Conservation (phyloP, 306 rosid species). For the Medicago arabica region DNA sequence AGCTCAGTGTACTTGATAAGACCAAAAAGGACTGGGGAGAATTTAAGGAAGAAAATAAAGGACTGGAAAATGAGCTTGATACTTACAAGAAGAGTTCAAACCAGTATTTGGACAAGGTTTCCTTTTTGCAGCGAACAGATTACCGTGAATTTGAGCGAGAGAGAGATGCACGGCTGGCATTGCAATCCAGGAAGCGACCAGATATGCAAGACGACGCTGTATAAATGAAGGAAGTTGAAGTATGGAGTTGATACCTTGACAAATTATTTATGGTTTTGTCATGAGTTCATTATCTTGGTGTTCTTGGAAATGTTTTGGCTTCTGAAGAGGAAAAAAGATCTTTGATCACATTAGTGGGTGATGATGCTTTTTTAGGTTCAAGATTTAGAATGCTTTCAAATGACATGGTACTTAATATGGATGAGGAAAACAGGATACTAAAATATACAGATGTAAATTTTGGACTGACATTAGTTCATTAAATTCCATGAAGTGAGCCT, state of each 20-base stretch:
- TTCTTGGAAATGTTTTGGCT: constrained; percentile 39
- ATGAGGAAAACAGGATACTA: constrained; percentile 11
- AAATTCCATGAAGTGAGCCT: constrained; percentile 32
- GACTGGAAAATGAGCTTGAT: constrained; percentile 86
- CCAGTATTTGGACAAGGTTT: constrained; percentile 87
- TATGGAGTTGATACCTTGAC: constrained; percentile 33
- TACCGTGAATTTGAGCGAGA: constrained; percentile 96
- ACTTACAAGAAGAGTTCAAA: constrained; percentile 98
- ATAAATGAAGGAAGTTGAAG: constrained; percentile 39
- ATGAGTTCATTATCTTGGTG: constrained; percentile 27
- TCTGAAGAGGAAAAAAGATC: constrained; percentile 31
- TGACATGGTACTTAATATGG: constrained; percentile 10
- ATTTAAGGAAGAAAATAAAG: constrained; percentile 84
- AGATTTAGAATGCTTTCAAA: constrained; percentile 38
- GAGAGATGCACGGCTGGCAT: constrained; percentile 88
- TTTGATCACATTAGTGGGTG: constrained; percentile 25
- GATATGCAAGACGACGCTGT: constrained; percentile 78
- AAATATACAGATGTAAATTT: constrained; percentile 34
- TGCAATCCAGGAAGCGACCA: constrained; percentile 79
- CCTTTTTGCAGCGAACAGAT: constrained; percentile 92
- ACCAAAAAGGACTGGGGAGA: constrained; percentile 98
- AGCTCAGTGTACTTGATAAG: constrained; percentile 97
- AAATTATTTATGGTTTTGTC: constrained; percentile 15
- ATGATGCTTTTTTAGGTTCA: constrained; percentile 37
- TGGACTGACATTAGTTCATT: constrained; percentile 36